phyloP scores from a whole-genome alignment of 306 rosid species.

The Ziziphus jujuba region DNA sequence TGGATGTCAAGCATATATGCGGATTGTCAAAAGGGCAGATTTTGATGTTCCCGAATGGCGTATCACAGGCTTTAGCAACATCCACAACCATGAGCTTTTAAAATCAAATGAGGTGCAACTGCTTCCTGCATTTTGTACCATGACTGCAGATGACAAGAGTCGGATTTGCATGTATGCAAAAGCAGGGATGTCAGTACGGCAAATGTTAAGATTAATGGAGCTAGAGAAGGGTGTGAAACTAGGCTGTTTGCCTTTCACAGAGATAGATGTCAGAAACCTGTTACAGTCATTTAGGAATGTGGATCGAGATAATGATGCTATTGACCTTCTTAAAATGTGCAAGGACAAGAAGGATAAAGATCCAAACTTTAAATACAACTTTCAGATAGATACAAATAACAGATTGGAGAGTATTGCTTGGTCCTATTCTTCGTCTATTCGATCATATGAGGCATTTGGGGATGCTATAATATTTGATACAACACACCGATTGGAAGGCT shows the following conservation, averaged over 20 bases:
- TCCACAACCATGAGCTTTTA: constrained; percentile 73
- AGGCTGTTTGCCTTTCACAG: constrained; percentile 82
- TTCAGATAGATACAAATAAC: constrained; percentile 71
- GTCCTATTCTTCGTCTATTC: constrained; percentile 62
- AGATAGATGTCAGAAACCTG: constrained; percentile 76
- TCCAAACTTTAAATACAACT: constrained; percentile 71
- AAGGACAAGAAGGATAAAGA: constrained; percentile 75
- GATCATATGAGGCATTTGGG: constrained; percentile 61
- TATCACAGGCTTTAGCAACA: constrained; percentile 79
- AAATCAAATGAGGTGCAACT: constrained; percentile 63
- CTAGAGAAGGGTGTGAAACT: constrained; percentile 82
- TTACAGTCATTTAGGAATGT: constrained; percentile 78
- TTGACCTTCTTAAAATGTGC: constrained; percentile 86
- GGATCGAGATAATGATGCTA: constrained; percentile 73
- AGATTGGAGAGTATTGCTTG: constrained; percentile 83
- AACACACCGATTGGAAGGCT: constrained; percentile 70
- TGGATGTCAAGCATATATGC: constrained; percentile 83
- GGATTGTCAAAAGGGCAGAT: constrained; percentile 73
- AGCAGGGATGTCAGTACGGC: constrained; percentile 93
- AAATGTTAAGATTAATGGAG: constrained; percentile 86
- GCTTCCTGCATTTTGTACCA: constrained; percentile 64
- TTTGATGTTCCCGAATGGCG: constrained; percentile 95
- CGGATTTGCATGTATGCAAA: constrained; percentile 85
- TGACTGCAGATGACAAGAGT: constrained; percentile 82
- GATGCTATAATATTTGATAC: constrained; percentile 80